Conservation (phyloP, 805 yeast genomes). For the Blastobotrys parvus region DNA sequence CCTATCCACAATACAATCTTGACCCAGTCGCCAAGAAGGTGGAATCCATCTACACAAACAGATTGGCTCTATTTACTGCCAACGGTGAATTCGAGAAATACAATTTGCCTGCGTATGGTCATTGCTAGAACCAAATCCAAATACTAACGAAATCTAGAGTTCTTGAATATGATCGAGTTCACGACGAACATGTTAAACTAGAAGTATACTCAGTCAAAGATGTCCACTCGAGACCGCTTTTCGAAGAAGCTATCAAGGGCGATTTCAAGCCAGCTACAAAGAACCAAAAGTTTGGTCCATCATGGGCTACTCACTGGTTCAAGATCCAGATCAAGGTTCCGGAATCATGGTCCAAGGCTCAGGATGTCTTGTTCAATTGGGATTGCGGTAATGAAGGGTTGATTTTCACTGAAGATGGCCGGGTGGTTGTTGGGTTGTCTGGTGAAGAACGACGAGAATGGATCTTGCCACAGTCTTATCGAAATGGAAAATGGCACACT, state of each 20-base stretch:
- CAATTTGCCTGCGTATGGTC: conserved; percentile 58
- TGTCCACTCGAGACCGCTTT: conserved; percentile 50
- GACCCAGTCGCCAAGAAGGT: conserved; percentile 69
- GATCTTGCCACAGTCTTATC: conserved; percentile 49
- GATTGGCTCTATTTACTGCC: conserved; percentile 67
- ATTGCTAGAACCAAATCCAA: no score
- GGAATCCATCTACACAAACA: conserved; percentile 60
- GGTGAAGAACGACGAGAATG: conserved; percentile 77
- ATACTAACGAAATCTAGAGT: background rate
- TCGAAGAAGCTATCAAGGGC: conserved; percentile 38
- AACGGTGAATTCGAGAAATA: conserved; percentile 67
- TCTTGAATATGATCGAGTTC: conserved; percentile 6
- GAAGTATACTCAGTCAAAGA: conserved; percentile 67
- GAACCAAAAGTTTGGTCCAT: conserved; percentile 82
- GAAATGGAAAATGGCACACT: conserved; percentile 42
- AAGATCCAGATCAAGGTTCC: conserved; percentile 59
- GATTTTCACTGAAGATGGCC: conserved; percentile 60
- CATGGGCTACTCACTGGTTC: conserved; percentile 97
- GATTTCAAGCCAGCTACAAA: conserved; percentile 33
- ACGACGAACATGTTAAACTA: conserved; percentile 36
- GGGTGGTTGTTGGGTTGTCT: conserved; percentile 75
- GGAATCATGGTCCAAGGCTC: conserved; percentile 32
- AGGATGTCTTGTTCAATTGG: conserved; percentile 65
- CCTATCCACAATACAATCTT: conserved; percentile 34
- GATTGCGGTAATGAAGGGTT: conserved; percentile 83